These are phyloP conservation scores for Torrubiellomyces zombiae DNA, from an alignment of 2,329 filamentous ascomycete species.

Conservation along the genomic window DNA sequence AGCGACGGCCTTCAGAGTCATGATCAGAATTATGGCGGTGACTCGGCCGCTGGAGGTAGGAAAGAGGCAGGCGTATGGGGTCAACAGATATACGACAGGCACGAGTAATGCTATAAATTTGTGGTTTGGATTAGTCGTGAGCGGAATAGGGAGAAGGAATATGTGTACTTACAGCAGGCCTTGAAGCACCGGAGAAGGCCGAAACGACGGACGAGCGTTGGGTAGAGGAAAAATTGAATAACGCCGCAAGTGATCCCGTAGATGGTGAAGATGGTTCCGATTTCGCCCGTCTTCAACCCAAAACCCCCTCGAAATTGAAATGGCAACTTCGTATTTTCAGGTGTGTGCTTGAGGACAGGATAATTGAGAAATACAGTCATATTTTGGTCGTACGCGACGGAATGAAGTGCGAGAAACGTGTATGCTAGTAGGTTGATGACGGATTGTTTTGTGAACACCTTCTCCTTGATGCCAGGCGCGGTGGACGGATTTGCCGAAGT, in stretches of 20 bases:
- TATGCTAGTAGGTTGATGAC: slow-evolving; percentile 62
- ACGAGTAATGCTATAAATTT: slow-evolving; percentile 44
- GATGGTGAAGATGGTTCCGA: slow-evolving; percentile 71
- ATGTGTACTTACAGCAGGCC: slow-evolving; percentile 29
- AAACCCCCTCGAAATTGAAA: slow-evolving; percentile 76
- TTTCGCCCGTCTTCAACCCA: slow-evolving; percentile 52
- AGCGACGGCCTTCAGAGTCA: slow-evolving; percentile 57
- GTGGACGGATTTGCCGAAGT: slow-evolving; percentile 6
- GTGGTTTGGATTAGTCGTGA: background rate
- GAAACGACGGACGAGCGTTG: slow-evolving; percentile 51
- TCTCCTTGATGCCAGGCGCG: slow-evolving; percentile 32
- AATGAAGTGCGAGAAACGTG: slow-evolving; percentile 65
- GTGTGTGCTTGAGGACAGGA: slow-evolving; percentile 38
- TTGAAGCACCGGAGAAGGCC: slow-evolving; percentile 63
- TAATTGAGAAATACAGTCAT: slow-evolving; percentile 82
- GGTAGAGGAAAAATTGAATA: slow-evolving; percentile 77
- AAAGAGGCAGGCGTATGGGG: slow-evolving; percentile 62
- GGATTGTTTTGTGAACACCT: slow-evolving; percentile 62
- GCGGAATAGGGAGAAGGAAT: background rate
- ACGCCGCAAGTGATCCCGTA: slow-evolving; percentile 68
- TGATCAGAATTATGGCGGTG: slow-evolving; percentile 44
- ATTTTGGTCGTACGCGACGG: slow-evolving; percentile 71
- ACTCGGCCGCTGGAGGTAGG: slow-evolving; percentile 32
- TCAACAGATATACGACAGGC: slow-evolving; percentile 63
- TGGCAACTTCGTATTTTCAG: slow-evolving; percentile 46